Base-by-base conservation (phyloP, 2,329 filamentous ascomycete species). In the Cladosporium sp. region DNA sequence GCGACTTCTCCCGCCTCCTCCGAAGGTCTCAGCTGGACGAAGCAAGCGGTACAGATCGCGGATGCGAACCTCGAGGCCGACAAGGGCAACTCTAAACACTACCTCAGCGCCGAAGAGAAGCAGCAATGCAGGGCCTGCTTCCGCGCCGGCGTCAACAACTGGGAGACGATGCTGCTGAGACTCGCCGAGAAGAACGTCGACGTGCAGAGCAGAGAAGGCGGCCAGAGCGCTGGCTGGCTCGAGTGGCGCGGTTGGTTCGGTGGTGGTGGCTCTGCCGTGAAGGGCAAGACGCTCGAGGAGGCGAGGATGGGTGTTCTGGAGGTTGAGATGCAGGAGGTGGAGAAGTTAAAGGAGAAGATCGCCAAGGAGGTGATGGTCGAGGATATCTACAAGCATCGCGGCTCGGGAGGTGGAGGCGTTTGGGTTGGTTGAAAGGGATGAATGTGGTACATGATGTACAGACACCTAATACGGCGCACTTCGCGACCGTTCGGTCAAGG, bases 1-100 rank as follows among this genome's bases (percentile, higher is more conserved):
- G 81, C 88, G 0, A 80, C 80, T 4, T 78, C 80, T 3, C 71
- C 74, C 54, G 8, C 57, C 64, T 15, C 73, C 68, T 15, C 73
- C 75, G 84, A 86, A 54, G 92, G 90, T 0, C 75, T 96, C 2
- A 83, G 84, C 5, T 97, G 92, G 92, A 96, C 92, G 1, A 82
- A 89, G 50, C 89, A 96, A 56, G 90, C 86, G 20, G 89, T 95
- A 27, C 86, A 91, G 58, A 73, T 87, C 1, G 86, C 90, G 2
- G 90, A 66, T 91, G 68, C 77, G 58, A 72, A 56, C 53, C 70
- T 57, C 50, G 61, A 49, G 40, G 40, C 27, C 57, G 63, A 55
- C 52, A 61, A 36, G 30, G 13, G 43, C 22, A 49, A 58, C 66
- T 3, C 59, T 64, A 45, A 49, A 30, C 32, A 38, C 17, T 38